Evolutionary conservation across 2,329 filamentous ascomycete genomes (phyloP), one percentile per base, ranked within the genome.

Genomic region (Aspergillus aculeatinus): DNA sequence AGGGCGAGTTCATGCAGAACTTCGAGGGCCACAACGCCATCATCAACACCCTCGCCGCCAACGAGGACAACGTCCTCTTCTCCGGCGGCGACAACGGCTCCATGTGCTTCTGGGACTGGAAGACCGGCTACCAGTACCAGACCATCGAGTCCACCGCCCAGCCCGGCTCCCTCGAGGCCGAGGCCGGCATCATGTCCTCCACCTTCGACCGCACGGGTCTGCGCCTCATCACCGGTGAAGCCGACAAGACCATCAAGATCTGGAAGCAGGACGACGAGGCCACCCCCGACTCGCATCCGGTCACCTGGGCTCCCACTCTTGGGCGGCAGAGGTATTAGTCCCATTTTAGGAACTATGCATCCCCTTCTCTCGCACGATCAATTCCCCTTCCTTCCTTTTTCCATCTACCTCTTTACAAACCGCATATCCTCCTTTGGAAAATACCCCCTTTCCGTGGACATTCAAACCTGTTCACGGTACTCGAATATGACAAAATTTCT

Each of bases 101-200:
- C 39, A 95, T 98, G 82, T 91, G 87, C 67, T 99, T 99, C 81
- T 99, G 93, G 90, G 96, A 99, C 75, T 99, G 95, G 95, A 98
- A 98, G 79, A 90, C 92, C 0, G 95, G 96, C 0, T 87, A 99
- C 74, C 85, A 90, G 51, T 99, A 95, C 80, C 95, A 99, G 77
- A 85, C 87, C 9, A 83, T 94, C 12, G 93, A 99, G 68, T 96
- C 91, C 3, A 91, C 91, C 7, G 95, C 95, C 0, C 95, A 99
- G 75, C 95, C 95, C 0, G 95, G 95, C 53, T 96, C 91, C 19
- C 80, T 99, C 25, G 93, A 98, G 70, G 95, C 95, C 5, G 95
- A 99, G 78, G 89, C 92, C 5, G 96, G 96, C 56, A 87, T 99
- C 67, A 96, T 99, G 89, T 91, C 90, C 72, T 92, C 91, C 14